Evolutionary conservation across 1,284 basidiomycete genomes (phyloP).

Genomic region (Schizopora paradoxa): DNA sequence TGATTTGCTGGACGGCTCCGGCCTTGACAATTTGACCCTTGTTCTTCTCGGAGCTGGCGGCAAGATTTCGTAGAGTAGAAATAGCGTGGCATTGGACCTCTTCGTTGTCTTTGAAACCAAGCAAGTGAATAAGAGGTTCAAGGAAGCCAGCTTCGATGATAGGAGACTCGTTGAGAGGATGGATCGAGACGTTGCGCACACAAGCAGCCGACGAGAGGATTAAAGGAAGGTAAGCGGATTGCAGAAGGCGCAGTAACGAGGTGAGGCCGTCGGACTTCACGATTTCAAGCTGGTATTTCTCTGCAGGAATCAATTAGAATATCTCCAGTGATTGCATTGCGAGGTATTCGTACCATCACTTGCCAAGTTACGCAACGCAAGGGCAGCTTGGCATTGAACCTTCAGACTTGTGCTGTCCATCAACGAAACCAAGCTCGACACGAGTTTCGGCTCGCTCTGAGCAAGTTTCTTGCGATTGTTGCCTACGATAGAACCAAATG

Average conservation of each 20-base stretch:
- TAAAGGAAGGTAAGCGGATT: slow-evolving; percentile 97
- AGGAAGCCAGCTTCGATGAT: slow-evolving; percentile 99
- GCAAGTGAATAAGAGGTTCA: slow-evolving; percentile 90
- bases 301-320: slow-evolving; percentile 36
- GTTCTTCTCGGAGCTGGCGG: slow-evolving; percentile 97
- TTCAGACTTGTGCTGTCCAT: slow-evolving; percentile 99
- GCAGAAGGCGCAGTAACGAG: slow-evolving; percentile 89
- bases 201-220: slow-evolving; percentile 98
- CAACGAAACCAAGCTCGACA: slow-evolving; percentile 88
- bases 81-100: slow-evolving; percentile 99
- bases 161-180: slow-evolving; percentile 97
- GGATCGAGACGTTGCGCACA: slow-evolving; percentile 98
- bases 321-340: background rate
- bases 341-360: slow-evolving; percentile 72
- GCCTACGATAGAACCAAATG: slow-evolving; percentile 36
- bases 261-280: slow-evolving; percentile 94
- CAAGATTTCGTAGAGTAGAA: slow-evolving; percentile 93
- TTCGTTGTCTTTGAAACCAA: slow-evolving; percentile 99
- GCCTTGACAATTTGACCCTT: slow-evolving; percentile 98
- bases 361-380: slow-evolving; percentile 94
- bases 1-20: slow-evolving; percentile 97
- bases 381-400: slow-evolving; percentile 97
- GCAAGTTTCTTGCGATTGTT: slow-evolving; percentile 94
- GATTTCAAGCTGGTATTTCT: slow-evolving; percentile 99
- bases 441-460: slow-evolving; percentile 91